phyloP scores from a whole-genome alignment of 2,329 filamentous ascomycete genomes.

The Penicillium brevicompactum region DNA sequence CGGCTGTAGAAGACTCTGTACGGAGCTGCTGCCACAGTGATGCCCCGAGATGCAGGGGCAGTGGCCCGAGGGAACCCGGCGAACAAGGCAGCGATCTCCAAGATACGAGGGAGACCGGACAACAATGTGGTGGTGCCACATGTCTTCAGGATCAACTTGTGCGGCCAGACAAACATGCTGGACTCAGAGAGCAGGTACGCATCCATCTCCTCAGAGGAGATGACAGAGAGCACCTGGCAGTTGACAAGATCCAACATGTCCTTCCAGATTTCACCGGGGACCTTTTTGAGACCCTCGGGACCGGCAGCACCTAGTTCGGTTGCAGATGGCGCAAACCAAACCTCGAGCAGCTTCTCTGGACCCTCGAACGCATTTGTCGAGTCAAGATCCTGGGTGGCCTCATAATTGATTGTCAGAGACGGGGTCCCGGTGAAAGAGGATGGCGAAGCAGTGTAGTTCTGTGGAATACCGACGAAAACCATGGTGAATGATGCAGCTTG shows the following conservation, averaged over 20 bases:
- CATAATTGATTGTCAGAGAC: slow-evolving; percentile 94
- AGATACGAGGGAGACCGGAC: slow-evolving; percentile 82
- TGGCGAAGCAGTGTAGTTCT: slow-evolving; percentile 79
- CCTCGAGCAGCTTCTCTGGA: slow-evolving; percentile 95
- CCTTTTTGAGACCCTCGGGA: slow-evolving; percentile 80
- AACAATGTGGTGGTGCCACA: slow-evolving; percentile 95
- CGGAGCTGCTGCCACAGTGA: slow-evolving; percentile 77
- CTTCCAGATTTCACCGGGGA: slow-evolving; percentile 84
- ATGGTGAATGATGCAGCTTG: slow-evolving; percentile 54
- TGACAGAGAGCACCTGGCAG: slow-evolving; percentile 94
- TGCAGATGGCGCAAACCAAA: slow-evolving; percentile 90
- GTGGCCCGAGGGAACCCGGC: slow-evolving; percentile 87
- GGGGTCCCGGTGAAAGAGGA: slow-evolving; percentile 76
- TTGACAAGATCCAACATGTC: slow-evolving; percentile 97
- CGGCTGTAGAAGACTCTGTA: slow-evolving; percentile 98
- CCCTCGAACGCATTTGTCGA: slow-evolving; percentile 97
- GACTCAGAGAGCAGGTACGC: slow-evolving; percentile 97
- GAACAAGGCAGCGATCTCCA: slow-evolving; percentile 85
- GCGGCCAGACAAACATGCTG: slow-evolving; percentile 99
- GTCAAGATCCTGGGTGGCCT: slow-evolving; percentile 89
- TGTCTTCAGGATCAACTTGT: slow-evolving; percentile 98
- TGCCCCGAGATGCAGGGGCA: slow-evolving; percentile 64
- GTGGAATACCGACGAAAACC: slow-evolving; percentile 79
- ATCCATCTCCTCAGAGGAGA: slow-evolving; percentile 91
- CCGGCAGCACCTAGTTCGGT: slow-evolving; percentile 67